Base-by-base conservation (phyloP, 768 basidiomycete genomes). In the Termitomyces sp. region DNA sequence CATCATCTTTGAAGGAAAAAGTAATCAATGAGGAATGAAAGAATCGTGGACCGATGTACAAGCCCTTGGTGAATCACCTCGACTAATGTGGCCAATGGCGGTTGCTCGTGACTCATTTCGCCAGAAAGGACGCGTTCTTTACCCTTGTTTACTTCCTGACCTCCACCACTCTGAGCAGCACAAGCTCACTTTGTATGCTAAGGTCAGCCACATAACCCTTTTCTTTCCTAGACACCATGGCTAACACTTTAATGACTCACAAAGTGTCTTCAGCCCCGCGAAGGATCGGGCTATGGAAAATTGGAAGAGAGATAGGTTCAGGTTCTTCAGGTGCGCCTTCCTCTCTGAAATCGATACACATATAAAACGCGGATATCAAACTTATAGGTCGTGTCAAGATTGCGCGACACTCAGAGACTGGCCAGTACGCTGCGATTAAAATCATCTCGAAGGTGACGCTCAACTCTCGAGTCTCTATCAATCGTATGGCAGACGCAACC, bases 341-440 rank as follows among this genome's bases (percentile, higher is more conserved):
- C 8, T 16, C 22, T 30, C 34, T 12, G 11, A 15, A 49, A 22
- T 59, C 46, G 57, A 22, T 33, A 36, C 1, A 34, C 34, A 20
- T 36, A 44, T 24, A 9, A 9, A 55, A 6, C 31, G 41, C 39
- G 24, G 30, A 52, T 18, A 31, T 36, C 22, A 12, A 46, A 41
- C 54, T 24, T 60, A 6, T 55, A 97, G 95, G 95, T 55, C 91
- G 91, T 57, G 95, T 98, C 18, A 83, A 91, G 55, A 87, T 97
- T 63, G 94, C 93, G 41, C 81, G 93, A 62, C 91, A 95, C 71
- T 81, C 86, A n/a, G 89, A 83, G 69, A 92, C 92, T 0, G 92
- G 90, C 31, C 86, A 93, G 73, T 88, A 89, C 67, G 93, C 95
- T 39, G 95, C 95, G 9, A 85, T 97, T 71, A 98, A 98, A 77